Base-by-base conservation (phyloP, 345 rosid species). In the Cochlearia excelsa region DNA sequence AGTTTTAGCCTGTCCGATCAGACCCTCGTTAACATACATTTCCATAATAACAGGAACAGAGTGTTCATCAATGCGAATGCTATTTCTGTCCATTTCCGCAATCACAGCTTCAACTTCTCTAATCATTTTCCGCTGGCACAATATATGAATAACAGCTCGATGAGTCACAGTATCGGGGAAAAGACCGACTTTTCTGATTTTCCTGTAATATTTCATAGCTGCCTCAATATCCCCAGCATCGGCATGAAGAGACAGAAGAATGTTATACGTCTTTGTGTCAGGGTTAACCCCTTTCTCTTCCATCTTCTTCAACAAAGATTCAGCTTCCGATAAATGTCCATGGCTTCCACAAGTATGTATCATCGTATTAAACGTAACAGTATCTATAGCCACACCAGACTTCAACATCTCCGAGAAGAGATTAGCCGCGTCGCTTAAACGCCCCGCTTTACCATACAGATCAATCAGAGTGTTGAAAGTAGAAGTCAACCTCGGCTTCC, bases 381-480 rank as follows among this genome's bases (percentile, higher is more conserved):
- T 77, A 54, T 91, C 96, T 68, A 84, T 75, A 33, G 80, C 63
- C 43, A 87, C 86, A 54, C 96, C 92, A 44, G 84, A 77, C 39
- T 82, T 80, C 70, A 87, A 49, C 98, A 91, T 91, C 69, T 87
- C 94, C 1, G 80, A 74, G 74, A 87, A 85, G 40, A 84, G 71
- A 45, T 71, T 71, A 31, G 94, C 98, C 26, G 98, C 98, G 61
- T 87, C 98, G 51, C 65, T 62, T 9, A 91, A 78, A 8, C 88
- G 86, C 45, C 90, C 98, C 1, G 96, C 95, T 69, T 91, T 91
- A 23, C 95, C 98, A 60, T 91, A 91, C 77, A 91, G 68, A 81
- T 91, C 98, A 67, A 91, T 88, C 71, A 91, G 66, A 28, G 88
- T 80, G 50, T 88, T 91, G 61, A 80, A 91, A 0, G 95, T 91